A percentile compares a stretch with the other conserved stretches of the same genome.
These are phyloP conservation scores for Kernera saxatilis DNA, from an alignment of 345 rosid species.

Conservation along the genomic window DNA sequence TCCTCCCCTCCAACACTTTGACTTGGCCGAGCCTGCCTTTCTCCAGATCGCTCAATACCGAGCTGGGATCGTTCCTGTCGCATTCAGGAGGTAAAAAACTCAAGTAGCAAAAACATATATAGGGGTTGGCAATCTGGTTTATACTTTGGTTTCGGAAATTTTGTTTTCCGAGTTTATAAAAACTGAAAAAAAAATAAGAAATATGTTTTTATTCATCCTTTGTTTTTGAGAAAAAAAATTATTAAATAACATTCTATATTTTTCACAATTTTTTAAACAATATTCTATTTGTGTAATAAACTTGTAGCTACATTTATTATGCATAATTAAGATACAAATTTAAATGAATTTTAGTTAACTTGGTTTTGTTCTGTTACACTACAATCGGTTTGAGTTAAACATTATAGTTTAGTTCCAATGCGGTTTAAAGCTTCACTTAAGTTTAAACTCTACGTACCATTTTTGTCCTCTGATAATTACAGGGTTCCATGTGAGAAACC, in stretches of 20 bases:
- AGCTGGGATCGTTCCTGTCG: conserved; percentile 56
- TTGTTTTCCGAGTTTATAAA: no score
- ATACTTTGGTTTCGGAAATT: neutral
- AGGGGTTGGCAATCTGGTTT: neutral
- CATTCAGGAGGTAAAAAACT: conserved; percentile 38
- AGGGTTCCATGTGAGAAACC: conserved; percentile 52
- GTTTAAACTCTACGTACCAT: neutral
- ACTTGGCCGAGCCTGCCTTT: conserved; percentile 56
- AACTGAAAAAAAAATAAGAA: neutral
- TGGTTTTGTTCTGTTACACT: neutral
- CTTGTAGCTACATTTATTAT: no score
- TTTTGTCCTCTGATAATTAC: neutral
- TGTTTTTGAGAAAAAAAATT: no score
- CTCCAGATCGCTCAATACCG: conserved; percentile 49
- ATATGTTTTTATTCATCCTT: no score
- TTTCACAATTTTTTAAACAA: no score
- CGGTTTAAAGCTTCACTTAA: neutral
- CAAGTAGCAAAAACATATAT: neutral
- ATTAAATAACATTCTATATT: no score
- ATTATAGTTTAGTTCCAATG: neutral
- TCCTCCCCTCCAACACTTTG: conserved; percentile 60
- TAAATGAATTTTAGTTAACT: no score
- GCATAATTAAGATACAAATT: no score
- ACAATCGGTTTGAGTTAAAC: neutral
- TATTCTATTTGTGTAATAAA: no score